phyloP scores from a whole-genome alignment of 2,329 filamentous ascomycete genomes.

The Zelopaecilomyces penicillatus region DNA sequence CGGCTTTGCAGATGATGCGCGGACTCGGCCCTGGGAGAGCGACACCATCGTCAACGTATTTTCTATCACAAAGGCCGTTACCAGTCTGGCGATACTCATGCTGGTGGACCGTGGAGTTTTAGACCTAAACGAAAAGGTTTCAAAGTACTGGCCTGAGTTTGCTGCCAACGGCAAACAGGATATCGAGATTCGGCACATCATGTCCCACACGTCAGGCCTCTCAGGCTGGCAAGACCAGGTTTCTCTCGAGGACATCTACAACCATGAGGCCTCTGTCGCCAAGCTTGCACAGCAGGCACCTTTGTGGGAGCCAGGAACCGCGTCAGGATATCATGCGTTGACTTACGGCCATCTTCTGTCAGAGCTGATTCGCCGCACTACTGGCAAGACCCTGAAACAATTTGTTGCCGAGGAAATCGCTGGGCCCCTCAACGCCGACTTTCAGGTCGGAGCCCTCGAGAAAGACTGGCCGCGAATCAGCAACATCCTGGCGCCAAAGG shows the following conservation, averaged over 20 bases:
- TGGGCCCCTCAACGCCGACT: constrained; percentile 34
- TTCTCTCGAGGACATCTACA: constrained; percentile 23
- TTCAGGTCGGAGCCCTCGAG: constrained; percentile 34
- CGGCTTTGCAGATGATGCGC: constrained; percentile 24
- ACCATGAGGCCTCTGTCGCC: constrained; percentile 20
- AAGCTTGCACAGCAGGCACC: constrained; percentile 32
- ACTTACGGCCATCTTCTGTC: constrained; percentile 34
- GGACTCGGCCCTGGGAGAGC: constrained; percentile 25
- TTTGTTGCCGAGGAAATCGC: constrained; percentile 31
- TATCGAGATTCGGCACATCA: constrained; percentile 30
- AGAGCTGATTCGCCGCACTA: constrained; percentile 32
- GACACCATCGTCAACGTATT: constrained; percentile 33
- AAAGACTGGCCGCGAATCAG: constrained; percentile 32
- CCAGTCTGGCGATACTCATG: constrained; percentile 27
- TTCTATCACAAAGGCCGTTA: constrained; percentile 32
- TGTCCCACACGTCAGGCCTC: constrained; percentile 31
- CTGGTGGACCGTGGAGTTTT: constrained; percentile 32
- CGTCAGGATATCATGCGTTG: constrained; percentile 32
- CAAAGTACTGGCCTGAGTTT: constrained; percentile 39
- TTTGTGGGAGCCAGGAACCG: constrained; percentile 36
- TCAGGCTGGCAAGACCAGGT: constrained; percentile 24
- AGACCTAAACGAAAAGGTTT: constrained; percentile 26
- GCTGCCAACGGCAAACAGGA: constrained; percentile 31
- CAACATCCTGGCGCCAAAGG: constrained; percentile 20
- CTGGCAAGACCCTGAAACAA: constrained; percentile 31